Evolutionary conservation across 2,329 filamentous ascomycete genomes (phyloP).

Genomic region (Ophiostoma quercus): DNA sequence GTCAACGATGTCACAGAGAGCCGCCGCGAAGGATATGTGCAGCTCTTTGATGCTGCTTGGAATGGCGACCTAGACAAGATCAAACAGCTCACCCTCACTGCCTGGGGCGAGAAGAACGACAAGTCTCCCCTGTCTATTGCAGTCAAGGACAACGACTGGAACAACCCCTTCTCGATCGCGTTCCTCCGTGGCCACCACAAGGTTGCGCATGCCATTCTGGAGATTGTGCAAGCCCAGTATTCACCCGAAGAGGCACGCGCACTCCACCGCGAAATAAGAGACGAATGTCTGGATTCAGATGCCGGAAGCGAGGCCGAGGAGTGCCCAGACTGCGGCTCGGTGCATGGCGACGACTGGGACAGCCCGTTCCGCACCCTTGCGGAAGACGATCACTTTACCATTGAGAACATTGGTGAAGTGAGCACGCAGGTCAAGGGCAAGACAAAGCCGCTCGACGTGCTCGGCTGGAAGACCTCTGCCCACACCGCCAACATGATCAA

Average conservation of each 20-base stretch:
- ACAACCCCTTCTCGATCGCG: slow-evolving; percentile 63
- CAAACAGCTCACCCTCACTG: slow-evolving; percentile 56
- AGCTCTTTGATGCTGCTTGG: slow-evolving; percentile 72
- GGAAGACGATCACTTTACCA: slow-evolving; percentile 63
- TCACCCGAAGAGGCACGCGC: slow-evolving; percentile 45
- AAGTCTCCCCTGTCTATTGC: slow-evolving; percentile 61
- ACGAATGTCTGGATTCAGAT: neutral
- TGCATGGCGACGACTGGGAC: slow-evolving; percentile 34
- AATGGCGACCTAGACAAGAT: slow-evolving; percentile 60
- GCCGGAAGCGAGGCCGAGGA: slow-evolving; percentile 24
- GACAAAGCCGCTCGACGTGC: neutral
- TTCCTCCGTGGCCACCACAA: slow-evolving; percentile 60
- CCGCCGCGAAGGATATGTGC: slow-evolving; percentile 55
- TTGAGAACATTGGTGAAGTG: slow-evolving; percentile 68
- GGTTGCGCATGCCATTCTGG: slow-evolving; percentile 60
- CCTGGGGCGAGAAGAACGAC: slow-evolving; percentile 51
- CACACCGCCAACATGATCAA: neutral
- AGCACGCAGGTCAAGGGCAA: slow-evolving; percentile 63
- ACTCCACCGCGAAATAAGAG: neutral
- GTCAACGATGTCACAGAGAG: slow-evolving; percentile 52
- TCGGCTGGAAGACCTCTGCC: slow-evolving; percentile 16
- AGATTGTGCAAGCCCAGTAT: slow-evolving; percentile 67
- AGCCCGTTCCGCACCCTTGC: slow-evolving; percentile 51
- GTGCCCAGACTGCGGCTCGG: slow-evolving; percentile 27
- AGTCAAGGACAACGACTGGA: slow-evolving; percentile 45